Evolutionary conservation across 495 filamentous ascomycete genomes (phyloP).

Genomic region (Daldinia caldariorum): DNA sequence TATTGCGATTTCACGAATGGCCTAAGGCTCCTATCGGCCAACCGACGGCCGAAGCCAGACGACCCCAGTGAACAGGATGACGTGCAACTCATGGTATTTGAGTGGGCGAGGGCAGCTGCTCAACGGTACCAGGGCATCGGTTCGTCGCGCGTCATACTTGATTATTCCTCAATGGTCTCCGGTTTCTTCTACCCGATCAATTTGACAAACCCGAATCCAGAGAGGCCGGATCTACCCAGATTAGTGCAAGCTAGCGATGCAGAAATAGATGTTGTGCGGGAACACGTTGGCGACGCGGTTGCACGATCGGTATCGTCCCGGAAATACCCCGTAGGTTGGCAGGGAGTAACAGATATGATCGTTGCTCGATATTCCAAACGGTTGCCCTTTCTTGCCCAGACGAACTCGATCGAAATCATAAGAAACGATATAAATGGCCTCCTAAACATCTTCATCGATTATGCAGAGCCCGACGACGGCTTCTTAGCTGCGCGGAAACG

Average conservation of each 20-base stretch:
- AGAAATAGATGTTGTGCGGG: slow-evolving; percentile 55
- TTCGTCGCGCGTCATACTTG: slow-evolving; percentile 60
- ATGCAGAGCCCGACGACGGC: slow-evolving; percentile 47
- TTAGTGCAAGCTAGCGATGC: slow-evolving; percentile 50
- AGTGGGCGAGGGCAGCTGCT: slow-evolving; percentile 56
- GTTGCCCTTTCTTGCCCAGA: slow-evolving; percentile 58
- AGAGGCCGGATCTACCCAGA: slow-evolving; percentile 56
- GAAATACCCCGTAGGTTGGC: slow-evolving; percentile 62
- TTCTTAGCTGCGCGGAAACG: slow-evolving; percentile 53
- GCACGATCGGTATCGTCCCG: slow-evolving; percentile 20
- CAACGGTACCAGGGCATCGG: slow-evolving; percentile 70
- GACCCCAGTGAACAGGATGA: slow-evolving; percentile 11
- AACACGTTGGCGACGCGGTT: slow-evolving; percentile 56
- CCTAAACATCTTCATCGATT: slow-evolving; percentile 61
- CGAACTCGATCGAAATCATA: slow-evolving; percentile 49
- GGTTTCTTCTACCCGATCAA: slow-evolving; percentile 65
- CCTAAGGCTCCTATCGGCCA: slow-evolving; percentile 36
- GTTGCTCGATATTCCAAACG: slow-evolving; percentile 65
- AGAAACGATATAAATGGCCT: slow-evolving; percentile 58
- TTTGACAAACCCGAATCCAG: slow-evolving; percentile 59
- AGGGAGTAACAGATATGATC: slow-evolving; percentile 68
- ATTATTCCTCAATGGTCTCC: slow-evolving; percentile 70
- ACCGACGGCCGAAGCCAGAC: slow-evolving; percentile 9
- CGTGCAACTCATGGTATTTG: slow-evolving; percentile 31
- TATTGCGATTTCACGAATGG: slow-evolving; percentile 65